Conservation (phyloP, 2,329 filamentous ascomycete genomes). For the Ustulina deusta region DNA sequence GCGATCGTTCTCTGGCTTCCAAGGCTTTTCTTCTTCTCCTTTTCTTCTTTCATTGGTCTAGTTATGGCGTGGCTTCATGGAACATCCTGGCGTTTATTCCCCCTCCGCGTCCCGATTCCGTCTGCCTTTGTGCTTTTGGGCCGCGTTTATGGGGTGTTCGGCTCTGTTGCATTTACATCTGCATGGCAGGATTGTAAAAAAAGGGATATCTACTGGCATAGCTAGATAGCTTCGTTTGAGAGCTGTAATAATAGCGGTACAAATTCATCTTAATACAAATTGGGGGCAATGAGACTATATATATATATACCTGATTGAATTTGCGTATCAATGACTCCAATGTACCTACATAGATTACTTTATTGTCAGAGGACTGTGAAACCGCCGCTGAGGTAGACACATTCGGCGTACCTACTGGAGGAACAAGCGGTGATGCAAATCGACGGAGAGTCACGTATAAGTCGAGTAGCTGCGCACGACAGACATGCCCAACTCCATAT, state of each 20-base stretch:
- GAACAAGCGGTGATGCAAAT: background rate
- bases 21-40: background rate
- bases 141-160: conserved; percentile 8
- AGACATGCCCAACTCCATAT: background rate
- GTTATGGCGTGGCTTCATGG: background rate
- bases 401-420: background rate
- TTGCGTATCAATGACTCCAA: background rate
- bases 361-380: background rate
- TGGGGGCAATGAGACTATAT: background rate
- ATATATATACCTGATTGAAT: background rate
- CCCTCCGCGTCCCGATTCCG: background rate
- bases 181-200: conserved; percentile 23
- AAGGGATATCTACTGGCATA: conserved; percentile 12
- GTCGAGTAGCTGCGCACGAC: background rate
- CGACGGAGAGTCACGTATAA: background rate
- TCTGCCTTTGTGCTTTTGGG: background rate
- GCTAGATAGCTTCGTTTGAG: conserved; percentile 15
- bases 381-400: background rate
- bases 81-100: background rate
- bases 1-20: background rate
- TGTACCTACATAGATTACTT: background rate
- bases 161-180: conserved; percentile 30
- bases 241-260: conserved; percentile 8
- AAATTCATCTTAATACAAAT: conserved; percentile 6
- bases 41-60: background rate